These are phyloP conservation scores for Starmerella cellae DNA, from an alignment of 805 yeast species.

Conservation along the genomic window DNA sequence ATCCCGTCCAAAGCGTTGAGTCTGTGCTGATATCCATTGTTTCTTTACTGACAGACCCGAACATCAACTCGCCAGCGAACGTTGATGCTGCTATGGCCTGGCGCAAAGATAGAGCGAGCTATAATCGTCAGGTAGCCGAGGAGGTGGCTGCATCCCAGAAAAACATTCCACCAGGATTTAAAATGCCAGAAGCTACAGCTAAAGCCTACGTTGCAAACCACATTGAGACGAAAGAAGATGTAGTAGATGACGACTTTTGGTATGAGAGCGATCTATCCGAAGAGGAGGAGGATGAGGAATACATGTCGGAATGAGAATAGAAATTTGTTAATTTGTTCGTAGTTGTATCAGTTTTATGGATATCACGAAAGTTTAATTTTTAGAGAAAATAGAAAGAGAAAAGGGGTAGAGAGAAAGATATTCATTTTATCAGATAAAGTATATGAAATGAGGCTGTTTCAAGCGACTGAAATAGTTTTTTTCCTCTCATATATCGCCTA, in stretches of 20 bases:
- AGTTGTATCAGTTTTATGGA: background rate
- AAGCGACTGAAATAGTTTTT: too few relatives aligned
- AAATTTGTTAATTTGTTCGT: slow-evolving; percentile 25
- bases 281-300: slow-evolving; percentile 29
- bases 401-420: too few relatives aligned
- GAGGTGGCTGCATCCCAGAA: slow-evolving; percentile 61
- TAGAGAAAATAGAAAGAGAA: too few relatives aligned
- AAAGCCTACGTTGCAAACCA: slow-evolving; percentile 38
- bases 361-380: too few relatives aligned
- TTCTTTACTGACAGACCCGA: slow-evolving; percentile 85
- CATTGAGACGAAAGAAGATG: slow-evolving; percentile 33
- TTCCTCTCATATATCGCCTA: too few relatives aligned
- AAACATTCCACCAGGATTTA: slow-evolving; percentile 78
- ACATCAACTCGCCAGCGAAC: slow-evolving; percentile 85
- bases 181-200: slow-evolving; percentile 55
- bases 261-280: slow-evolving; percentile 61
- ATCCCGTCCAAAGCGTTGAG: slow-evolving; percentile 66
- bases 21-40: slow-evolving; percentile 79
- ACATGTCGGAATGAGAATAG: slow-evolving; percentile 28
- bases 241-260: slow-evolving; percentile 74
- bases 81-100: slow-evolving; percentile 90
- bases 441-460: too few relatives aligned
- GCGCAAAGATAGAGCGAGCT: slow-evolving; percentile 66
- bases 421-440: too few relatives aligned
- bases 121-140: slow-evolving; percentile 57